Evolutionary conservation across 306 rosid genomes (phyloP).

Genomic region (Rubus parviflorus): DNA sequence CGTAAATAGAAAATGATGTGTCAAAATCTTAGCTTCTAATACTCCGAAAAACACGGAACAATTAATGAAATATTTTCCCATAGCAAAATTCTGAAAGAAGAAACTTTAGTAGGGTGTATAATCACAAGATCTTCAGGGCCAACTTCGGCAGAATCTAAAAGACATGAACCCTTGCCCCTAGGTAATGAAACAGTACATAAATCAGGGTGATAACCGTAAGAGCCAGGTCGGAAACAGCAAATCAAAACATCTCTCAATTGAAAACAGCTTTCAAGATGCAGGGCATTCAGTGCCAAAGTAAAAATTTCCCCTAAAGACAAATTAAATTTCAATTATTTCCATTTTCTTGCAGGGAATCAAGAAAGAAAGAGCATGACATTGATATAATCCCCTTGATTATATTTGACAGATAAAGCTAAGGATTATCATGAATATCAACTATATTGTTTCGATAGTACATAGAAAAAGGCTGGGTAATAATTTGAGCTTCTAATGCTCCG

Average conservation of each 20-base stretch:
- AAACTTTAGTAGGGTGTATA: neutral
- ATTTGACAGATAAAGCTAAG: neutral
- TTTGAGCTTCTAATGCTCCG: neutral
- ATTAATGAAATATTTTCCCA: neutral
- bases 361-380: neutral
- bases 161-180: neutral
- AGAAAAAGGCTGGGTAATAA: neutral
- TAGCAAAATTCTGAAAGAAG: neutral
- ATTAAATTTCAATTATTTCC: neutral
- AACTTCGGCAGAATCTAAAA: neutral
- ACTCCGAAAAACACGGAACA: neutral
- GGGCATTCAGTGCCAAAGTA: neutral
- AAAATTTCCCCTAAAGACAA: neutral
- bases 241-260: neutral
- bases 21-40: neutral
- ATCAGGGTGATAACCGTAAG: neutral
- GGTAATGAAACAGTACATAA: neutral
- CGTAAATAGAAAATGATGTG: neutral
- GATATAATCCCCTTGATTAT: neutral
- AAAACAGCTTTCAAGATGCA: neutral
- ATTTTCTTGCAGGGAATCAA: neutral
- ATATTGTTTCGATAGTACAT: neutral
- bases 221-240: neutral
- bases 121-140: neutral
- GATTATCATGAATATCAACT: neutral